Percentiles rank a stretch among this genome's conserved stretches.
These are phyloP conservation scores for Corynascus novoguineensis DNA, from an alignment of 495 filamentous ascomycete species.

Conservation along the genomic window DNA sequence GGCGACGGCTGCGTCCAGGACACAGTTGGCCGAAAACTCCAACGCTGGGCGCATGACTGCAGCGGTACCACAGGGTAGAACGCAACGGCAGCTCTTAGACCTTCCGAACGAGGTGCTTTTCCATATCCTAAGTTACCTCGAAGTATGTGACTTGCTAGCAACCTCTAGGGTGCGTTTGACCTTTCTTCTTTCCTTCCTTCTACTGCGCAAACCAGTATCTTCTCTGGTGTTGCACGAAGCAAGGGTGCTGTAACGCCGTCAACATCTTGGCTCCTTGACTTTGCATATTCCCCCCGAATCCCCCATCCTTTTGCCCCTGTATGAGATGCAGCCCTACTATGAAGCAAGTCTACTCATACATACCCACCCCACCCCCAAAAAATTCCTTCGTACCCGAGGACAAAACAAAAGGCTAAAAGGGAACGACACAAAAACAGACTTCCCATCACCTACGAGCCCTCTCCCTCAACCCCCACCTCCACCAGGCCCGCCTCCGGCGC, in stretches of 20 bases:
- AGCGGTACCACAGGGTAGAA: not conserved
- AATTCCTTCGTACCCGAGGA: too few relatives aligned
- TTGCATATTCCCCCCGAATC: too few relatives aligned
- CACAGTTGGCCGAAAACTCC: not conserved
- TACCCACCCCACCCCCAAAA: not conserved
- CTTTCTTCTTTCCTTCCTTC: slow-evolving; percentile 10
- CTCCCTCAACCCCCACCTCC: slow-evolving; percentile 51
- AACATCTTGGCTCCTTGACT: too few relatives aligned
- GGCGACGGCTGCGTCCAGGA: not conserved
- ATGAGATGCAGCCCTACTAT: too few relatives aligned
- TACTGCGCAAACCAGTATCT: not conserved
- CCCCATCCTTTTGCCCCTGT: too few relatives aligned
- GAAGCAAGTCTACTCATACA: too few relatives aligned
- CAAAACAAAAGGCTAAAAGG: not conserved
- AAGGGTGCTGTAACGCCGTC: too few relatives aligned
- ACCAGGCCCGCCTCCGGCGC: slow-evolving; percentile 48
- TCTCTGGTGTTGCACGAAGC: not conserved
- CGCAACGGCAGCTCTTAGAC: slow-evolving; percentile 17
- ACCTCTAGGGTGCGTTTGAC: slow-evolving; percentile 47
- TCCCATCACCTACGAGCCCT: slow-evolving; percentile 52
- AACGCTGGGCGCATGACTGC: not conserved
- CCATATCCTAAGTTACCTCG: slow-evolving; percentile 49
- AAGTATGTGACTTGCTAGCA: slow-evolving; percentile 52
- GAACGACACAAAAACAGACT: slow-evolving; percentile 33
- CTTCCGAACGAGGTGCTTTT: slow-evolving; percentile 54